These are phyloP conservation scores for Rhizopus microsporus DNA, from an alignment of 371 early-diverging fungal species.

Conservation along the genomic window DNA sequence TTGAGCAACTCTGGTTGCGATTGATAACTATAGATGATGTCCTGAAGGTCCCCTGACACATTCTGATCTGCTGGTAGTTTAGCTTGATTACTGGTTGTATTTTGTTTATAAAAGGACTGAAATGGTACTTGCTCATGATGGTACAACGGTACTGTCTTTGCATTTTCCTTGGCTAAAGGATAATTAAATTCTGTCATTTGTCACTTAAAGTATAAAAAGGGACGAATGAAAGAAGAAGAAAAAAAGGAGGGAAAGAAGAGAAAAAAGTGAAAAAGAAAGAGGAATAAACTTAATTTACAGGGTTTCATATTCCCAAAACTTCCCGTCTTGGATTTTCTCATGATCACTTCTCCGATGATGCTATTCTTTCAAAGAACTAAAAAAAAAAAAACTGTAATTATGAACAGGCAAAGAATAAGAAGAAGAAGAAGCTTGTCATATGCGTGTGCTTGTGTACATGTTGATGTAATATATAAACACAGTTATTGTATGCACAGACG, in stretches of 20 bases:
- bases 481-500: no score
- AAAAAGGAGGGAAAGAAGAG: constrained; percentile 4
- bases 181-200: constrained; percentile 23
- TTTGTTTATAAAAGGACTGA: constrained; percentile 27
- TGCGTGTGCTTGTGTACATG: no score
- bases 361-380: no score
- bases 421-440: no score
- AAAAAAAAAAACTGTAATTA: no score
- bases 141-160: constrained; percentile 37
- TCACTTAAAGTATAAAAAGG: not conserved
- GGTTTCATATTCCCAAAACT: constrained; percentile 8
- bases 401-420: no score
- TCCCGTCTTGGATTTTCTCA: constrained; percentile 14
- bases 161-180: constrained; percentile 20
- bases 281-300: constrained; percentile 1
- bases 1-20: constrained; percentile 63
- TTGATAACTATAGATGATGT: constrained; percentile 56
- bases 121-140: constrained; percentile 49
- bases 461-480: no score
- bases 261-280: constrained; percentile 3
- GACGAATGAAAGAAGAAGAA: not conserved
- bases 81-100: constrained; percentile 1
- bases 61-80: constrained; percentile 18
- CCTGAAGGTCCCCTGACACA: constrained; percentile 50
- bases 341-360: constrained; percentile 4